Percentiles rank a stretch among this genome's conserved stretches.
Conservation (phyloP, 164 flowering plant genomes). For the Magnolia kwangsiensis region DNA sequence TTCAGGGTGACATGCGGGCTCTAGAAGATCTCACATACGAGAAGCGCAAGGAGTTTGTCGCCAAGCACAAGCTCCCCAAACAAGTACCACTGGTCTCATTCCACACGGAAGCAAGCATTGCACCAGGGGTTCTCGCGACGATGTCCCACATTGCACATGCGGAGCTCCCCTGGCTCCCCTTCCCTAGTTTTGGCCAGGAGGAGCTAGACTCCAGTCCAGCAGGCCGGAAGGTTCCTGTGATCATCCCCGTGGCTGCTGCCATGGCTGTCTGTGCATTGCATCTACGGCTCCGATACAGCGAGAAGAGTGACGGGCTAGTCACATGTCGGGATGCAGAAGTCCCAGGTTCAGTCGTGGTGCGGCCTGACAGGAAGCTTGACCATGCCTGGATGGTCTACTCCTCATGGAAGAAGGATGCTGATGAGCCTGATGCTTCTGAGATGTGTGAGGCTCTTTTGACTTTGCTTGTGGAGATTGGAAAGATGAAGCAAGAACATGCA, state of each 20-base stretch:
- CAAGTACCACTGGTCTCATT: slow-evolving; percentile 74
- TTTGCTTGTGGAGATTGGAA: slow-evolving; percentile 68
- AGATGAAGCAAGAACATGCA: slow-evolving; percentile 1
- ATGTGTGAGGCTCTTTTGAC: slow-evolving; percentile 88
- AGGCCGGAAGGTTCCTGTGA: slow-evolving; percentile 52
- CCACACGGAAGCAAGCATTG: slow-evolving; percentile 69
- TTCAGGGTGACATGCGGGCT: slow-evolving; percentile 83
- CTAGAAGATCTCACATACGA: slow-evolving; percentile 91
- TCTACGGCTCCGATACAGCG: slow-evolving; percentile 72
- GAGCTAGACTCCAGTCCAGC: slow-evolving; percentile 27
- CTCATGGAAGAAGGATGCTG: slow-evolving; percentile 38
- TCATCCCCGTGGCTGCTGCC: slow-evolving; percentile 74
- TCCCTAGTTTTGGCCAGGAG: slow-evolving; percentile 30
- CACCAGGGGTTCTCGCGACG: slow-evolving; percentile 65
- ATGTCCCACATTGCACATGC: slow-evolving; percentile 89
- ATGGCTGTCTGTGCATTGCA: slow-evolving; percentile 84
- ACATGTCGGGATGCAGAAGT: slow-evolving; percentile 89
- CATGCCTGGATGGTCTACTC: slow-evolving; percentile 96
- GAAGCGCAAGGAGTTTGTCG: slow-evolving; percentile 69
- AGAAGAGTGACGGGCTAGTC: slow-evolving; percentile 89
- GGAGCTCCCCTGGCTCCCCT: slow-evolving; percentile 75
- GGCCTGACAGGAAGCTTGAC: slow-evolving; percentile 68
- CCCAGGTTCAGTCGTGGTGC: slow-evolving; percentile 81
- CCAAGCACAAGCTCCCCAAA: slow-evolving; percentile 63
- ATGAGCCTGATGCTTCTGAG: slow-evolving; percentile 55